Evolutionary conservation across 2,329 filamentous ascomycete species (phyloP), one percentile per base, ranked within the genome.

Genomic region (Cercospora sp.): DNA sequence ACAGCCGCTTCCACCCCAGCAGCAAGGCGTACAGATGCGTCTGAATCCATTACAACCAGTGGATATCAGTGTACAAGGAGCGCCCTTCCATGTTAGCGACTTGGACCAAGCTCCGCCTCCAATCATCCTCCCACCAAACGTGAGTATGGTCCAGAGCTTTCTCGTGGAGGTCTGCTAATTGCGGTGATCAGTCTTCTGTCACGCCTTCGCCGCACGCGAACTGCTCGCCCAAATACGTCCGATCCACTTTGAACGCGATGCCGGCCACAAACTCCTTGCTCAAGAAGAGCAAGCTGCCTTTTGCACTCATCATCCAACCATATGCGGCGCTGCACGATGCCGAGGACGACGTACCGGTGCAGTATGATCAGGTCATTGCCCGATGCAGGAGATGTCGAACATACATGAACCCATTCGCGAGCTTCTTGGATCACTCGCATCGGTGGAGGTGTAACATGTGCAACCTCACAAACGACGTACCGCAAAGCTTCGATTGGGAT

Each of bases 361-460:
- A 98, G 30, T 91, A 96, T 77, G 95, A 99, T 79, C 95, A 98
- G 81, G 92, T 98, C 72, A 99, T 99, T 79, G 96, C 94, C 66
- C 90, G 95, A 77, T 99, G 95, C 84, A 89, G 95, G 80, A 90
- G 95, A 81, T 99, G 95, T 82, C 87, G 95, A 74, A 95, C 94
- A 65, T 98, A 98, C 80, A 98, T 98, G 84, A 98, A 98, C 79
- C 94, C 95, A 12, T 99, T 94, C 75, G 95, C 96, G 68, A 93
- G 92, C 58, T 99, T 99, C 83, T 84, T 99, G 69, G 95, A 99
- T 76, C 93, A 98, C 77, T 95, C 95, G 58, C 95, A 99, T 82
- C 88, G 95, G 77, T 99, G 95, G 95, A 90, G 94, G 77, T 99
- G 95, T 84, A 99, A 99, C 82, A 97, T 99, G 94, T 99, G 95